Conservation (phyloP, 2,329 filamentous ascomycete species). For the Talaromyces sp. region DNA sequence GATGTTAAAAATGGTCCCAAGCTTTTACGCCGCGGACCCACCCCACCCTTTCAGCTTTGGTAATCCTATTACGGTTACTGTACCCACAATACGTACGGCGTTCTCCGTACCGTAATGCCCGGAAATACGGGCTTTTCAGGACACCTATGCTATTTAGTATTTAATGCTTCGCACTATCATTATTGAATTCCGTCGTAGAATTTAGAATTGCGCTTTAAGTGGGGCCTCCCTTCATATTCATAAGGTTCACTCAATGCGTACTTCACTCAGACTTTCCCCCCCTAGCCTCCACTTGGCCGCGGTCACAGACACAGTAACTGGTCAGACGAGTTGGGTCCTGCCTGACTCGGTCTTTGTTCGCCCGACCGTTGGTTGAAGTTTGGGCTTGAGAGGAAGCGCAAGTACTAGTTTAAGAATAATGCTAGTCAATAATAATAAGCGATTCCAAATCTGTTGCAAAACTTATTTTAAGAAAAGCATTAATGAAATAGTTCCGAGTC, state of each 20-base stretch:
- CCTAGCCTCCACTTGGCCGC: background rate
- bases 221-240: background rate
- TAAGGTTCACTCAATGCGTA: no score
- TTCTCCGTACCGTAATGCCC: background rate
- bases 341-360: background rate
- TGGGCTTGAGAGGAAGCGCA: no score
- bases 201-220: background rate
- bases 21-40: background rate
- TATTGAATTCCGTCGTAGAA: background rate
- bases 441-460: no score
- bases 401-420: no score
- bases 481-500: no score
- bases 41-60: background rate
- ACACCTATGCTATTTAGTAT: no score
- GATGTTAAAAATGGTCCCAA: background rate
- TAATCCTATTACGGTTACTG: no score
- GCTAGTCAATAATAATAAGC: no score
- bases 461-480: no score
- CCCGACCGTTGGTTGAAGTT: background rate
- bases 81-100: no score
- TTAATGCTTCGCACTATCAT: no score
- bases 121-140: no score
- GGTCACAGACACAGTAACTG: background rate
- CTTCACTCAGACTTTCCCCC: constrained; percentile 4
- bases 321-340: background rate